Evolutionary conservation across 306 rosid species (phyloP).

Genomic region (Malus sieversii): DNA sequence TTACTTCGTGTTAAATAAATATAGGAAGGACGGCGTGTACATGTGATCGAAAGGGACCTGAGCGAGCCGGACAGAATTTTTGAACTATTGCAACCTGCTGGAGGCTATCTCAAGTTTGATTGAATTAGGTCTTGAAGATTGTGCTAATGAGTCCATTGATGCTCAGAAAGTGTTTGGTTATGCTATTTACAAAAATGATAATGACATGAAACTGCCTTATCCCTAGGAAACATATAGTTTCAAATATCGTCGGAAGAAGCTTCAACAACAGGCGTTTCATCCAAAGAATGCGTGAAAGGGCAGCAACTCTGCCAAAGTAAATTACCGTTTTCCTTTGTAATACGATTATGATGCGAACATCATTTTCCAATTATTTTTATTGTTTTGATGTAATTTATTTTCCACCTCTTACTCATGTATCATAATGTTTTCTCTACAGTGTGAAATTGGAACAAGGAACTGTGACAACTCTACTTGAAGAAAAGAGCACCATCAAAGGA

Average conservation of each 20-base stretch:
- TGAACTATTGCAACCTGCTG: constrained; percentile 81
- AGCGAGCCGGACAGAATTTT: constrained; percentile 71
- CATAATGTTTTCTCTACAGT: constrained; percentile 26
- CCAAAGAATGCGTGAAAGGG: constrained; percentile 60
- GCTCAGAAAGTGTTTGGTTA: constrained; percentile 71
- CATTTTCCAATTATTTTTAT: background rate
- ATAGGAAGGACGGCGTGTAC: constrained; percentile 67
- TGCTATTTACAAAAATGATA: constrained; percentile 67
- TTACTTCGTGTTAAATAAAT: background rate
- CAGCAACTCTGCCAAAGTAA: constrained; percentile 58
- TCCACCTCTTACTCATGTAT: background rate
- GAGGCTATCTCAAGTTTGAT: constrained; percentile 65
- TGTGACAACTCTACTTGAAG: constrained; percentile 59
- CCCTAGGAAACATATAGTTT: constrained; percentile 41
- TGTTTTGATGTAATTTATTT: background rate
- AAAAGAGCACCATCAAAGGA: constrained; percentile 56
- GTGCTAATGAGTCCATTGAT: constrained; percentile 55
- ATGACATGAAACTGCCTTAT: constrained; percentile 42
- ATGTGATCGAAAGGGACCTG: constrained; percentile 68
- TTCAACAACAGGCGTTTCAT: constrained; percentile 83
- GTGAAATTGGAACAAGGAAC: constrained; percentile 76
- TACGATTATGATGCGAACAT: background rate
- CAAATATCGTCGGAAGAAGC: constrained; percentile 55
- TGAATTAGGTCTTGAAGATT: constrained; percentile 65
- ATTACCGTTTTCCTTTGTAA: background rate